A percentile compares a stretch with the other conserved stretches of the same genome.
These are phyloP conservation scores for Cladosporium sp. DNA, from an alignment of 2,329 filamentous ascomycete species.

Conservation along the genomic window DNA sequence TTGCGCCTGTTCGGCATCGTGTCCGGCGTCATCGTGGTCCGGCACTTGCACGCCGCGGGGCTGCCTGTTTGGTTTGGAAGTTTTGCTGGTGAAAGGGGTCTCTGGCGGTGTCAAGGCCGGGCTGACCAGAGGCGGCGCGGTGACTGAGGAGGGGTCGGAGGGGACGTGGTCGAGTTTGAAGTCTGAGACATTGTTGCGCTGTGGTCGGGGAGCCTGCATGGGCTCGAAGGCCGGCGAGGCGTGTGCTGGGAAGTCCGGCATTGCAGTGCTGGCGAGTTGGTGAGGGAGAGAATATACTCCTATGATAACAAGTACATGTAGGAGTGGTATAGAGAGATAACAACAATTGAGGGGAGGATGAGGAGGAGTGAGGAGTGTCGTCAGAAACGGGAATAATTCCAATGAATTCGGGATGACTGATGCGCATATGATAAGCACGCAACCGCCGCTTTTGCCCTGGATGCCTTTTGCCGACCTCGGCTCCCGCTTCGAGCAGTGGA, in stretches of 20 bases:
- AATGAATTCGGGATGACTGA: conserved; percentile 9
- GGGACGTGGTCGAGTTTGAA: conserved; percentile 33
- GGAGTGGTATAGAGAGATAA: no score
- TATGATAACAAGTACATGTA: no score
- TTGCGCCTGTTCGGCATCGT: conserved; percentile 49
- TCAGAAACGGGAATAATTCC: conserved; percentile 1
- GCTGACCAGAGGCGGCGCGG: conserved; percentile 42
- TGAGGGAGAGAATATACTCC: background rate
- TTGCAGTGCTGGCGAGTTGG: conserved; percentile 25
- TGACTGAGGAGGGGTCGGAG: conserved; percentile 18
- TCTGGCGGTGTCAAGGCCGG: conserved; percentile 41
- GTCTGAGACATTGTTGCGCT: conserved; percentile 32
- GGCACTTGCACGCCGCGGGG: conserved; percentile 42
- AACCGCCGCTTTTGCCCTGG: background rate
- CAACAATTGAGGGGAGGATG: no score
- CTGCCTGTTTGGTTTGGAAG: conserved; percentile 32
- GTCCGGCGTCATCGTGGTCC: conserved; percentile 9
- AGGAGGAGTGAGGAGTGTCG: background rate
- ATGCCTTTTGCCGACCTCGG: conserved; percentile 1
- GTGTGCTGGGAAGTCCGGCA: conserved; percentile 49
- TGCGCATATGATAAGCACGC: conserved; percentile 1
- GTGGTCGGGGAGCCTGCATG: conserved; percentile 48
- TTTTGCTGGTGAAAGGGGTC: conserved; percentile 21
- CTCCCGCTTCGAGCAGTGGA: background rate
- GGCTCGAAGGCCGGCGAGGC: conserved; percentile 53